Evolutionary conservation across 192 early-diverging fungal genomes (phyloP), one percentile per base, ranked within the genome.

Genomic region (Spizellomyces sp.): DNA sequence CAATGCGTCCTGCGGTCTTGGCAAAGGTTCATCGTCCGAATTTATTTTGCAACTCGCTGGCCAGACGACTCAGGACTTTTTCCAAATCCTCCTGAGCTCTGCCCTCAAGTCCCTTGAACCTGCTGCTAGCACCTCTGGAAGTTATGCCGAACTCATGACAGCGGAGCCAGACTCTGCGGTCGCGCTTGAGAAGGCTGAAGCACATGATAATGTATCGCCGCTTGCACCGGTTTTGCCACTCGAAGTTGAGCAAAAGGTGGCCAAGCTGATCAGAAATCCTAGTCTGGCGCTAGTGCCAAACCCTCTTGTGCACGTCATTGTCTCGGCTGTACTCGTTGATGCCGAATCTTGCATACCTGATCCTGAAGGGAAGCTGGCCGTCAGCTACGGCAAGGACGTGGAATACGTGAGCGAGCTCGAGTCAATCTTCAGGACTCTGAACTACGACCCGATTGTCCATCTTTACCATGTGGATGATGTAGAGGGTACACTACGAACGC

Each of bases 331-430:
- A 36, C 64, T 78, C 8, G 47, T 58, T 9, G 77, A 78, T 58
- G 9, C 61, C 27, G 77, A 70, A 22, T 41, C 61, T 9, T 36
- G 61, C 19, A 75, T 77, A 7, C 76, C 77, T 8, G 74, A 75
- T 52, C 77, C 72, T 27, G 77, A 78, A 45, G 74, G 67, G 45
- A 75, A 76, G 43, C 63, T 78, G 10, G 50, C 58, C 12, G 12
- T 71, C 22, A 67, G 64, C 41, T 78, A 69, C 45, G 77, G 73
- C 42, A 78, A 78, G 57, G 73, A 78, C 44, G 67, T 62, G 4
- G 77, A 75, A 45, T 78, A 78, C 58, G 77, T 78, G 14, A 67
- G 63, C 45, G 78, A 79, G 70, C 75, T 79, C 41, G 78, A 79
- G 55, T 48, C 64, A 8, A 78, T 78, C 21, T 78, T 79, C 69